Evolutionary conservation across 805 yeast species (phyloP).

Genomic region (Lipomyces yamanashiensis): DNA sequence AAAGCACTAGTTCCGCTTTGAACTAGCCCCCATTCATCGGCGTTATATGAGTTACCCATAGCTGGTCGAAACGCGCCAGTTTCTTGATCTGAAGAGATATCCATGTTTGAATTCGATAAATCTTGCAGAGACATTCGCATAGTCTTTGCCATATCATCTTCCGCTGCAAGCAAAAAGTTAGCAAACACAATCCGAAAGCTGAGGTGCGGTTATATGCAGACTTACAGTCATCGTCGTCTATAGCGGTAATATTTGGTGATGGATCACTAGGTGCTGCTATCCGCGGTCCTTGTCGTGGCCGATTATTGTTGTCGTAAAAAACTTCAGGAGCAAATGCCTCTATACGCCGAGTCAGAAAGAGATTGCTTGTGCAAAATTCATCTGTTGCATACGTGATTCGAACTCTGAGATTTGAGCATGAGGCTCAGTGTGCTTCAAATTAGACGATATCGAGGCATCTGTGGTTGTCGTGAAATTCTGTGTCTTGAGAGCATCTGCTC

Average conservation of each 20-base stretch:
- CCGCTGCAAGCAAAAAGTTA: slow-evolving; percentile 8
- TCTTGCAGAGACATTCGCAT: slow-evolving; percentile 35
- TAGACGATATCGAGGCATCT: neutral
- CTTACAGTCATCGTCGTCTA: slow-evolving; percentile 22
- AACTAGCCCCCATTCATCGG: slow-evolving; percentile 39
- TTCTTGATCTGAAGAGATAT: slow-evolving; percentile 31
- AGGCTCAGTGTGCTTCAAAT: neutral
- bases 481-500: neutral
- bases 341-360: neutral
- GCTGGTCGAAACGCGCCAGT: slow-evolving; percentile 40
- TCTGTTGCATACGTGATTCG: slow-evolving; percentile 12
- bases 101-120: slow-evolving; percentile 11
- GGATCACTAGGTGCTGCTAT: neutral
- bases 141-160: slow-evolving; percentile 31
- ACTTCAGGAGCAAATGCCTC: slow-evolving; percentile 31
- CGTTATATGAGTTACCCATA: slow-evolving; percentile 36
- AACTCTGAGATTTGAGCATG: slow-evolving; percentile 10
- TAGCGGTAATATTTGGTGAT: neutral
- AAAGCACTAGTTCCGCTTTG: neutral
- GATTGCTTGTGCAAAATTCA: too few relatives aligned
- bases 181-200: neutral
- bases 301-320: slow-evolving; percentile 12
- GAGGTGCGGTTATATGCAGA: neutral
- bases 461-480: neutral
- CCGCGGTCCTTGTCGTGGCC: neutral